phyloP scores from a whole-genome alignment of 768 basidiomycete genomes.

The Russula abietina region DNA sequence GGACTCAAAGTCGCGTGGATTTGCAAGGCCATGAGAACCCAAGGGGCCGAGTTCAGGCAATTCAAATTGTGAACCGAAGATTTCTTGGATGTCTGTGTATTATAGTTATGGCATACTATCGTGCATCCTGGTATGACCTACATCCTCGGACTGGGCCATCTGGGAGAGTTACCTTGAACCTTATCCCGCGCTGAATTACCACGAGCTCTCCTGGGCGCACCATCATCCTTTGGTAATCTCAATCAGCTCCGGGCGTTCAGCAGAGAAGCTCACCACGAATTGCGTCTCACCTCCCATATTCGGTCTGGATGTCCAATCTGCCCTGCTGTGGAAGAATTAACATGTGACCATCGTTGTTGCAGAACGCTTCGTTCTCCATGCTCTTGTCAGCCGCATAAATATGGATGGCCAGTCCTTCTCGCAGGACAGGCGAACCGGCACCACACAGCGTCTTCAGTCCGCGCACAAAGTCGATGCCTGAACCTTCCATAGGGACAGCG shows the following conservation, averaged over 20 bases:
- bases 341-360: slow-evolving; percentile 61
- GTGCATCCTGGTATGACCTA: not conserved
- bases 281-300: slow-evolving; percentile 51
- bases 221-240: slow-evolving; percentile 42
- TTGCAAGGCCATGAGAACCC: slow-evolving; percentile 61
- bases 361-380: slow-evolving; percentile 57
- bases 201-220: slow-evolving; percentile 57
- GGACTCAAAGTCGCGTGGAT: slow-evolving; percentile 55
- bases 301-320: slow-evolving; percentile 61
- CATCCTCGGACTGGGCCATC: slow-evolving; percentile 26
- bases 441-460: slow-evolving; percentile 60
- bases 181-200: slow-evolving; percentile 61
- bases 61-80: slow-evolving; percentile 56
- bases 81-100: slow-evolving; percentile 50
- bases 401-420: slow-evolving; percentile 60
- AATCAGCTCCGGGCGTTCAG: not conserved
- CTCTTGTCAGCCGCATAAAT: slow-evolving; percentile 54
- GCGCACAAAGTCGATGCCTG: slow-evolving; percentile 48
- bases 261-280: slow-evolving; percentile 5
- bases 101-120: not conserved
- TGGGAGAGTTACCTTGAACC: slow-evolving; percentile 48
- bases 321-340: slow-evolving; percentile 61
- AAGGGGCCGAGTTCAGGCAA: slow-evolving; percentile 63
- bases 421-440: slow-evolving; percentile 55
- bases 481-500: slow-evolving; percentile 40